Base-by-base conservation (phyloP, 2,329 filamentous ascomycete species). In the Polytolypa hystricis region DNA sequence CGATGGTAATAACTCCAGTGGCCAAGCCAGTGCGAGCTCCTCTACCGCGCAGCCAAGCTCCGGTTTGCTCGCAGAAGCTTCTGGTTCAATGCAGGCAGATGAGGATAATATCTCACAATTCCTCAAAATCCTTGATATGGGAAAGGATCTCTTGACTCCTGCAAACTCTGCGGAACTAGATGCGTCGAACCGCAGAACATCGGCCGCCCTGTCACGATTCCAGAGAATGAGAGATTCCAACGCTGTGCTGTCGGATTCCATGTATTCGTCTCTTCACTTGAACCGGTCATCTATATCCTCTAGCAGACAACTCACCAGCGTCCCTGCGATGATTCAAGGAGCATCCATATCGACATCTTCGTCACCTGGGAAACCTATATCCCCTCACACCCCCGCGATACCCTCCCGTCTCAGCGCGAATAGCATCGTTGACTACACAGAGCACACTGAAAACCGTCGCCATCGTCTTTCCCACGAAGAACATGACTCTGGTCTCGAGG, bases 81-180 rank as follows among this genome's bases (percentile, higher is more conserved):
- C 67, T 2, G 78, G 74, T 19, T 79, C 54, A 67, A 78, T 69
- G 68, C 83, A 53, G 67, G 83, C 80, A 0, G 89, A 96, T 48
- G 86, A 93, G 50, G 84, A 94, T 49, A 87, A 91, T 45, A 93
- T 98, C 27, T 85, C 84, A 0, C 86, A 93, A 35, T 98, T 96
- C 49, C 64, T 98, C 42, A 93, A 93, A 51, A 72, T 85, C 43
- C 69, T 98, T 5, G 89, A 96, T 42, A 79, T 77, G 49, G 84
- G 84, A 55, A 93, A 87, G 58, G 89, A 86, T 57, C 83, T 95
- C 39, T 79, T 86, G 43, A 66, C 69, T 31, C 69, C 74, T 11
- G 78, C 73, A 48, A 77, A 73, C 43, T 58, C 64, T 23, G 58
- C 62, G 12, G 57, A 66, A 6, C 71, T 76, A 6, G 80, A 86